phyloP scores from a whole-genome alignment of 371 early-diverging fungal species.

The Saksenaea oblongispora region DNA sequence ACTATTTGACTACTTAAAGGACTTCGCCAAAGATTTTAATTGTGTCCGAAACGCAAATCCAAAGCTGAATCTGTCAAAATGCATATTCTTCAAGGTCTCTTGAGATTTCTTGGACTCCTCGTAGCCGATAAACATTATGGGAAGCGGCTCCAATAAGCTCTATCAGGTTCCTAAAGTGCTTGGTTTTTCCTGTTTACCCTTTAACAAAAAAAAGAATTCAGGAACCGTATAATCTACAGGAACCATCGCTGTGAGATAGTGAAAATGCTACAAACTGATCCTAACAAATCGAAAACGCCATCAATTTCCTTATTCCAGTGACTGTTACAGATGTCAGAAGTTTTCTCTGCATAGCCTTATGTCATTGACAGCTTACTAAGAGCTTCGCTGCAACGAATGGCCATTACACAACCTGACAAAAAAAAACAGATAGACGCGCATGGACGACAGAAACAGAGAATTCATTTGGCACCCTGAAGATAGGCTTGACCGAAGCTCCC shows the following conservation, averaged over 20 bases:
- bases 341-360: conserved; percentile 57
- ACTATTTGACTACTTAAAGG: conserved; percentile 25
- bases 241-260: too few relatives aligned
- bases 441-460: conserved; percentile 29
- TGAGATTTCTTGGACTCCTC: conserved; percentile 50
- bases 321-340: conserved; percentile 34
- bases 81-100: conserved; percentile 30
- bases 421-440: conserved; percentile 26
- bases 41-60: conserved; percentile 26
- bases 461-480: conserved; percentile 43
- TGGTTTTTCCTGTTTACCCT: too few relatives aligned
- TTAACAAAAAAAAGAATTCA: too few relatives aligned
- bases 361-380: conserved; percentile 50
- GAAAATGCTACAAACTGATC: conserved; percentile 33
- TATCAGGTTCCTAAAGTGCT: too few relatives aligned
- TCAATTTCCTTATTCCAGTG: conserved; percentile 31
- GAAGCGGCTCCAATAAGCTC: too few relatives aligned
- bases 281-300: conserved; percentile 32
- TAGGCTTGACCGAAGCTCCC: conserved; percentile 30
- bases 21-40: conserved; percentile 37
- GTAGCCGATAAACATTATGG: conserved; percentile 20
- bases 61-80: conserved; percentile 40
- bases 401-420: conserved; percentile 40
- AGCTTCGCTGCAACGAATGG: conserved; percentile 36
- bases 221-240: too few relatives aligned